Evolutionary conservation across 1,284 basidiomycete species (phyloP).

Genomic region (Fomes fomentarius): DNA sequence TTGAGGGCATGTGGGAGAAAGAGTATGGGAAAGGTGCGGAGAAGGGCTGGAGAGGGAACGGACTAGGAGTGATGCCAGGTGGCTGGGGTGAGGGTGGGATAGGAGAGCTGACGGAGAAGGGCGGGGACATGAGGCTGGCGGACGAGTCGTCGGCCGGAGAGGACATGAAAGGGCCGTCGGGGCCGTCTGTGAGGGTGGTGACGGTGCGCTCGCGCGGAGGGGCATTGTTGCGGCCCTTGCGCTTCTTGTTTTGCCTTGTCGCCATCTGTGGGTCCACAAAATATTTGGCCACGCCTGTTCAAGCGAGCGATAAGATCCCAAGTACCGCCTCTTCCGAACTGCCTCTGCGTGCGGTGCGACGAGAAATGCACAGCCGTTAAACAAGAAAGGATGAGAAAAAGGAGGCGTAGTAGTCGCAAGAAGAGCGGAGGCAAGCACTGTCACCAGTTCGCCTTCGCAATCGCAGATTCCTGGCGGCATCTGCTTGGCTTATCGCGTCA

Average conservation of each 20-base stretch:
- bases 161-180: constrained; percentile 49
- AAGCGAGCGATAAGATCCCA: constrained; percentile 18
- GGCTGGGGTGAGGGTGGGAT: constrained; percentile 21
- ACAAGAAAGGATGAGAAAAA: neutral
- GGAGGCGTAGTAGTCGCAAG: neutral
- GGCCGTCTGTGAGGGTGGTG: constrained; percentile 61
- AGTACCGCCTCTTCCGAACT: neutral
- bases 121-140: constrained; percentile 32
- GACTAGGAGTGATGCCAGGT: constrained; percentile 25
- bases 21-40: constrained; percentile 30
- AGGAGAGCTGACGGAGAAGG: constrained; percentile 35
- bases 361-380: neutral
- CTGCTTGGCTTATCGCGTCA: constrained; percentile 7
- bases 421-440: neutral
- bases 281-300: constrained; percentile 14
- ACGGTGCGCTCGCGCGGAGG: constrained; percentile 63
- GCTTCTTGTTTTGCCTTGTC: constrained; percentile 62
- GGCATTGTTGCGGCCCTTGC: constrained; percentile 54
- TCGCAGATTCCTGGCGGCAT: neutral
- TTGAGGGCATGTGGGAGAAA: constrained; percentile 30
- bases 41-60: constrained; percentile 15
- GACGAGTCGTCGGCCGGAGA: constrained; percentile 50
- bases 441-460: neutral
- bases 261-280: constrained; percentile 45
- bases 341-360: neutral